These are phyloP conservation scores for Aspergillus pseudotamarii DNA, from an alignment of 2,329 filamentous ascomycete genomes.

Conservation along the genomic window DNA sequence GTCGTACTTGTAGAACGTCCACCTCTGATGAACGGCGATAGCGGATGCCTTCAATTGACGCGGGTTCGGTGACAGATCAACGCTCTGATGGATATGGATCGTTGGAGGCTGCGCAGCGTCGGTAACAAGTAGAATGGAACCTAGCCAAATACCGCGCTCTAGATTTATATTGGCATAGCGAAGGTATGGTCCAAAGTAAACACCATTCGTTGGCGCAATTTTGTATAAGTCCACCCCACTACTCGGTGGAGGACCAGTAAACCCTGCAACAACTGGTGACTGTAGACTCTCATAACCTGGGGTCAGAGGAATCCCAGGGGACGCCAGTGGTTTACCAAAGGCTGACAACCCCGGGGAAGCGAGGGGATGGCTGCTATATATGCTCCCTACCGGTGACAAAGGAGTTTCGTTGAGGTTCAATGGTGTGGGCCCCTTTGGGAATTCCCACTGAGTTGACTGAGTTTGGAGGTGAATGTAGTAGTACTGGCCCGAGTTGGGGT, in stretches of 20 bases:
- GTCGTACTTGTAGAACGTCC: constrained; percentile 96
- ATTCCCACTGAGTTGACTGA: constrained; percentile 98
- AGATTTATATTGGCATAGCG: constrained; percentile 97
- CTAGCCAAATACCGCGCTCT: constrained; percentile 85
- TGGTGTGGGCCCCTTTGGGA: constrained; percentile 92
- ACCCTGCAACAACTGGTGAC: constrained; percentile 76
- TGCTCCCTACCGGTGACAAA: constrained; percentile 77
- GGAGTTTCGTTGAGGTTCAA: constrained; percentile 80
- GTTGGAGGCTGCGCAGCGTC: constrained; percentile 91
- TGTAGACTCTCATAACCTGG: constrained; percentile 84
- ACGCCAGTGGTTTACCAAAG: constrained; percentile 63
- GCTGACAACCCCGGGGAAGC: constrained; percentile 67
- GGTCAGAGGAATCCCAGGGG: constrained; percentile 79
- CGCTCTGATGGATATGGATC: constrained; percentile 89
- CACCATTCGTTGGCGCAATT: constrained; percentile 87
- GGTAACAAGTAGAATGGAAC: constrained; percentile 90
- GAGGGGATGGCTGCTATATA: constrained; percentile 71
- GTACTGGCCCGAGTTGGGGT: constrained; percentile 94
- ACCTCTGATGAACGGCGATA: constrained; percentile 88
- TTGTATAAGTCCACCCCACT: constrained; percentile 94
- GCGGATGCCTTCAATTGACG: constrained; percentile 79
- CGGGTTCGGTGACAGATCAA: constrained; percentile 89
- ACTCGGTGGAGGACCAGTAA: constrained; percentile 82
- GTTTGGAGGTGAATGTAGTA: constrained; percentile 97
- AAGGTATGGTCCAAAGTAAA: constrained; percentile 96